Conservation (phyloP, 164 flowering plant species). For the Piper betle region DNA sequence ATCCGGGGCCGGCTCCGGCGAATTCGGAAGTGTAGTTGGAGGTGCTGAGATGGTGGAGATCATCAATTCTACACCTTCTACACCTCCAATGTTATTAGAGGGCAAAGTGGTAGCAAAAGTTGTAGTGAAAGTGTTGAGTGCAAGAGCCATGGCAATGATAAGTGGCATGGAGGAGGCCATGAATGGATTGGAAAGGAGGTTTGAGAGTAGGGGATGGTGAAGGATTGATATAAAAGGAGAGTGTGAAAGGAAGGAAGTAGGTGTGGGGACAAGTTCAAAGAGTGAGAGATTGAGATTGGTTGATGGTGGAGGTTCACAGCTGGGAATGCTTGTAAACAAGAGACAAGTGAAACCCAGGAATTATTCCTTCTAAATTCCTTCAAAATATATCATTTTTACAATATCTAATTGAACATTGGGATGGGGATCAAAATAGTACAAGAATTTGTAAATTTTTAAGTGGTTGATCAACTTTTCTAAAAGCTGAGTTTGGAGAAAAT, state of each 20-base stretch:
- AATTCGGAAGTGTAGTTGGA: conserved; percentile 22
- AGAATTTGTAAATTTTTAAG: too few relatives aligned
- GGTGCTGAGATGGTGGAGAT: conserved; percentile 35
- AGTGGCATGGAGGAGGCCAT: conserved; percentile 2
- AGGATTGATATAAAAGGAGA: background rate
- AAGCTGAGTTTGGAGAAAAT: too few relatives aligned
- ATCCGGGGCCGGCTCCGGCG: conserved; percentile 39
- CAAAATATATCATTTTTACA: background rate
- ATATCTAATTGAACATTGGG: background rate
- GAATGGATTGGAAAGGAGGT: background rate
- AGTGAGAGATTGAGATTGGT: conserved; percentile 2
- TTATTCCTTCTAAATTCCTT: background rate
- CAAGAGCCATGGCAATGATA: conserved; percentile 9
- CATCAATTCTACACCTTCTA: conserved; percentile 1
- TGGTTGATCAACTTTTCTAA: too few relatives aligned
- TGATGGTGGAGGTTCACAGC: conserved; percentile 2
- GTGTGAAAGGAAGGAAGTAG: background rate
- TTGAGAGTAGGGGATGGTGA: background rate
- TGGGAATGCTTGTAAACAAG: conserved; percentile 5
- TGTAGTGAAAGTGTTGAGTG: conserved; percentile 4
- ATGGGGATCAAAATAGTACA: background rate
- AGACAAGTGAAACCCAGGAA: background rate
- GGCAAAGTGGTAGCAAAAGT: conserved; percentile 1
- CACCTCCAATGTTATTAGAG: conserved; percentile 6
- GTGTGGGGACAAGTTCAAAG: background rate